phyloP scores from a whole-genome alignment of 345 rosid species.

The Sonneratia alba region DNA sequence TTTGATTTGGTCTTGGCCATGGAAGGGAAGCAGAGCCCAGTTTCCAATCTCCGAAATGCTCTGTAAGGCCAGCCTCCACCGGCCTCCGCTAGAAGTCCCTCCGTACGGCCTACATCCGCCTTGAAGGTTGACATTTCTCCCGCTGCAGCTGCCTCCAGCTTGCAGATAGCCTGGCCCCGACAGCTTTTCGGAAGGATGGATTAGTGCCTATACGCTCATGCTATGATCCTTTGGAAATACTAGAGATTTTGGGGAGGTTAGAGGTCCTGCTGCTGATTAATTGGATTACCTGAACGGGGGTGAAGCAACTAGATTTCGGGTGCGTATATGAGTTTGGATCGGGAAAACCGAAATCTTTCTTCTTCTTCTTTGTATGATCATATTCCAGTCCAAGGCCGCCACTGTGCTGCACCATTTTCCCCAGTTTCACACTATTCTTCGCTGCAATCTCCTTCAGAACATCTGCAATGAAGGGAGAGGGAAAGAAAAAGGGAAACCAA shows the following conservation, averaged over 20 bases:
- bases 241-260: too few relatives aligned
- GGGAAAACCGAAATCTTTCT: background rate
- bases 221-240: background rate
- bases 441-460: conserved; percentile 65
- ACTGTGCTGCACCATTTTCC: conserved; percentile 48
- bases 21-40: conserved; percentile 12
- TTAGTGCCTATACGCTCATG: background rate
- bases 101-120: conserved; percentile 6
- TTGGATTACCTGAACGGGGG: background rate
- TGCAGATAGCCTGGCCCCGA: background rate
- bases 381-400: conserved; percentile 12
- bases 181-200: background rate
- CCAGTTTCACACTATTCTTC: conserved; percentile 67
- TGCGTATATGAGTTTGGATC: background rate
- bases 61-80: conserved; percentile 83
- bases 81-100: conserved; percentile 22
- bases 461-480: conserved; percentile 23
- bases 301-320: background rate
- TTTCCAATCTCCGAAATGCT: conserved; percentile 69
- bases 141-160: conserved; percentile 2
- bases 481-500: too few relatives aligned
- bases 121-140: conserved; percentile 4
- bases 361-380: conserved; percentile 19
- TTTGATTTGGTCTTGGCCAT: background rate
- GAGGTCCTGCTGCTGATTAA: background rate